These are phyloP conservation scores for Globisporangium middletonii DNA, from an alignment of 352 stramenopile genomes.

Conservation along the genomic window DNA sequence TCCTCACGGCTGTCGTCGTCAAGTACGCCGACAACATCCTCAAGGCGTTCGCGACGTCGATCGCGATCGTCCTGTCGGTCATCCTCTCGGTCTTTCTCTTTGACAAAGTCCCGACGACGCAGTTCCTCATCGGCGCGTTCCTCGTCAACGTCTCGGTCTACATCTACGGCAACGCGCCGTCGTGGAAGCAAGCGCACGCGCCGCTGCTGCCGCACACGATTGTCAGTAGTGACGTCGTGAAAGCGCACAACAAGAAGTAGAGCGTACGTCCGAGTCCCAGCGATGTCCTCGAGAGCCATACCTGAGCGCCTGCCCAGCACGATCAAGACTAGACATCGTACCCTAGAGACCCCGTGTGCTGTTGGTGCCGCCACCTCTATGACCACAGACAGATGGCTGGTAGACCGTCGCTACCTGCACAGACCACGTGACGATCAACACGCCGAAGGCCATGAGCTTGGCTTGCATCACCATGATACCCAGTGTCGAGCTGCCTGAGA, in stretches of 20 bases:
- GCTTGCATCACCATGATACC: too few relatives aligned
- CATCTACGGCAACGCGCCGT: slow-evolving; percentile 56
- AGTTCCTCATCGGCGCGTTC: slow-evolving; percentile 67
- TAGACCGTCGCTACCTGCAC: too few relatives aligned
- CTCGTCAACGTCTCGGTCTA: slow-evolving; percentile 83
- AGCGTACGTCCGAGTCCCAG: neutral
- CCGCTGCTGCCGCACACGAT: slow-evolving; percentile 15
- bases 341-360: too few relatives aligned
- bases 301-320: too few relatives aligned
- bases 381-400: too few relatives aligned
- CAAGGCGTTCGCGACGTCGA: slow-evolving; percentile 83
- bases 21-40: slow-evolving; percentile 88
- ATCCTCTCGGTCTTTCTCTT: slow-evolving; percentile 84
- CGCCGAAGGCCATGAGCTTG: too few relatives aligned
- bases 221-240: neutral
- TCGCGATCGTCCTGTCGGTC: slow-evolving; percentile 75
- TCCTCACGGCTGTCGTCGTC: slow-evolving; percentile 80
- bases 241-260: neutral
- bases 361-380: too few relatives aligned
- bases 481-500: too few relatives aligned
- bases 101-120: slow-evolving; percentile 65
- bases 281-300: neutral
- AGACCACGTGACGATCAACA: too few relatives aligned
- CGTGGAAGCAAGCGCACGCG: slow-evolving; percentile 21
- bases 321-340: too few relatives aligned